phyloP scores from a whole-genome alignment of 306 rosid species.

The Comarum palustre region DNA sequence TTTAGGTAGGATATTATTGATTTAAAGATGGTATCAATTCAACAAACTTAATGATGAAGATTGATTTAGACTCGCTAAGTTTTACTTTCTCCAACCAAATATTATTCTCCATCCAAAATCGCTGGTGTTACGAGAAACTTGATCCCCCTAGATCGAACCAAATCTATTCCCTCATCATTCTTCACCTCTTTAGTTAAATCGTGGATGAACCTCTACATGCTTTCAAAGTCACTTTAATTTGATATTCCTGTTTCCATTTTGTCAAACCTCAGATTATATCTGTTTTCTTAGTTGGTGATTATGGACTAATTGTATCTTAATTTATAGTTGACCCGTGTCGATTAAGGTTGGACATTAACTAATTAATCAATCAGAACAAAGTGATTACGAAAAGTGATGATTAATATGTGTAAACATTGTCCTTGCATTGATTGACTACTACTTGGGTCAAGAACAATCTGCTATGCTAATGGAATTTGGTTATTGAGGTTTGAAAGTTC shows the following conservation, averaged over 20 bases:
- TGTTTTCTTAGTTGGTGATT: constrained; percentile 21
- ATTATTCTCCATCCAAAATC: constrained; percentile 25
- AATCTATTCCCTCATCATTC: constrained; percentile 55
- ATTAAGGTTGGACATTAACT: not conserved
- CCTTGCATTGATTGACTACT: constrained; percentile 2
- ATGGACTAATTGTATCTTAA: constrained; percentile 23
- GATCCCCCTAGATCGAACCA: constrained; percentile 64
- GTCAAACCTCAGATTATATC: constrained; percentile 37
- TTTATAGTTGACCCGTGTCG: constrained; percentile 18
- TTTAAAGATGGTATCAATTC: not conserved
- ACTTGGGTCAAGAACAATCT: constrained; percentile 19
- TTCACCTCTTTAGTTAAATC: constrained; percentile 14
- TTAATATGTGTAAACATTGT: not conserved
- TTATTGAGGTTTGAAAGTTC: constrained; percentile 20
- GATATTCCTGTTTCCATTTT: constrained; percentile 30
- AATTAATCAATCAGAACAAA: constrained; percentile 6
- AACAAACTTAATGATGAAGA: constrained; percentile 6
- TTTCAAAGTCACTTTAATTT: constrained; percentile 9
- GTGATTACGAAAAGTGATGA: not conserved
- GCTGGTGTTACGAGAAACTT: constrained; percentile 15
- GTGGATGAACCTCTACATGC: constrained; percentile 30
- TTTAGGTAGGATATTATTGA: constrained; percentile 7
- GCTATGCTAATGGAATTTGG: not conserved
- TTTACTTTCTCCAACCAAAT: constrained; percentile 20
- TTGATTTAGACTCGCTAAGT: not conserved